These are phyloP conservation scores for Geosmithia flava DNA, from an alignment of 2,329 filamentous ascomycete species.

Conservation along the genomic window DNA sequence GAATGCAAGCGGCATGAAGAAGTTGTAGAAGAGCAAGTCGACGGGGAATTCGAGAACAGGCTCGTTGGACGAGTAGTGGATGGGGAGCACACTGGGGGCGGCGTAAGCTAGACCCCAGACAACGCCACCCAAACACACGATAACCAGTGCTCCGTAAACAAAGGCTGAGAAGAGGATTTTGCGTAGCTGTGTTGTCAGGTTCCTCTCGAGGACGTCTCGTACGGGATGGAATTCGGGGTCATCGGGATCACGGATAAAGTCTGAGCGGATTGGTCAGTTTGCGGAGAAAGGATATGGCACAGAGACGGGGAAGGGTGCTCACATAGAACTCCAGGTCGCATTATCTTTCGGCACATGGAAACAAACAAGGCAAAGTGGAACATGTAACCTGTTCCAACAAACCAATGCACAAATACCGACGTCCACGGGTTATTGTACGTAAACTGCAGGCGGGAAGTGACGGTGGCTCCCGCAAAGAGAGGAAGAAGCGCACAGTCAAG, in stretches of 20 bases:
- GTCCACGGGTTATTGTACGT: conserved; percentile 70
- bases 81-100: conserved; percentile 64
- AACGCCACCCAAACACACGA: conserved; percentile 86
- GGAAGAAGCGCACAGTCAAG: conserved; percentile 82
- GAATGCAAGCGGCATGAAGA: conserved; percentile 80
- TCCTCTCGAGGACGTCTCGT: conserved; percentile 88
- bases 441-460: conserved; percentile 68
- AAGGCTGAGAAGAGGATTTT: conserved; percentile 95
- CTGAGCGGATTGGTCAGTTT: conserved; percentile 21
- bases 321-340: conserved; percentile 89
- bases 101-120: conserved; percentile 76
- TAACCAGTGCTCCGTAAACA: conserved; percentile 86
- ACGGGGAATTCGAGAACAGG: conserved; percentile 90
- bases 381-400: conserved; percentile 98
- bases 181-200: conserved; percentile 79
- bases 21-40: conserved; percentile 93
- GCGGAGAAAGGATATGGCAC: neutral
- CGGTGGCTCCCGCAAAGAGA: conserved; percentile 69
- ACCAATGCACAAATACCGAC: conserved; percentile 96
- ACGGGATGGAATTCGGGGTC: conserved; percentile 98
- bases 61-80: conserved; percentile 87
- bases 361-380: conserved; percentile 99
- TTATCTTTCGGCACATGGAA: conserved; percentile 96
- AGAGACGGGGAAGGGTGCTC: conserved; percentile 23
- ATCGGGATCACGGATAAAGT: conserved; percentile 96